A percentile compares a stretch with the other conserved stretches of the same genome.
These are phyloP conservation scores for Candida schatavii DNA, from an alignment of 805 yeast genomes.

Conservation along the genomic window DNA sequence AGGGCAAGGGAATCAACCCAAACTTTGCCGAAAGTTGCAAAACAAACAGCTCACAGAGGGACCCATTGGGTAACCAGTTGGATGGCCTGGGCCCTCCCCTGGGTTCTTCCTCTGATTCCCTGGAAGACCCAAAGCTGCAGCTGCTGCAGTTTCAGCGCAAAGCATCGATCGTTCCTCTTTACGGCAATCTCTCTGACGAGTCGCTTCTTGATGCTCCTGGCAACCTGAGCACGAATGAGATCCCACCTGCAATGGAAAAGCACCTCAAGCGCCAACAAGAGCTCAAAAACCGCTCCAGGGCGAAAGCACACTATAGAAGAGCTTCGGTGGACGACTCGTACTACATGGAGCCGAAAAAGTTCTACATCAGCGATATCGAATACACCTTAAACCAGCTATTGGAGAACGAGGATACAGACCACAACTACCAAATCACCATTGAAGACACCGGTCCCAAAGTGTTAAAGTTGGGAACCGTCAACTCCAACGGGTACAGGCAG, in stretches of 20 bases:
- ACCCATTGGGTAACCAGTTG: neutral
- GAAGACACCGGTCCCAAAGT: conserved; percentile 33
- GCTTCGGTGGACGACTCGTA: conserved; percentile 30
- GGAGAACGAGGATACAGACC: conserved; percentile 80
- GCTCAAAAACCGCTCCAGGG: neutral
- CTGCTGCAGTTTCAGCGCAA: conserved; percentile 9
- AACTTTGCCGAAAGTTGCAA: neutral
- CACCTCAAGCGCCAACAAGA: conserved; percentile 1
- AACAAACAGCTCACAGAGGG: neutral
- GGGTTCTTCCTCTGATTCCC: too few species aligned
- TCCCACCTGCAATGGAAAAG: neutral
- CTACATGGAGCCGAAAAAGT: conserved; percentile 40
- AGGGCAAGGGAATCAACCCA: neutral
- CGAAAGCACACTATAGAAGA: conserved; percentile 20
- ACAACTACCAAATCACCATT: conserved; percentile 61
- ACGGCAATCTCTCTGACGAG: conserved; percentile 14
- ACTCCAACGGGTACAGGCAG: conserved; percentile 76
- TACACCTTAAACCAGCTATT: conserved; percentile 66
- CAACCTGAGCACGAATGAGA: conserved; percentile 4
- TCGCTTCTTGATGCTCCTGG: conserved; percentile 5
- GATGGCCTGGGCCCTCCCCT: too few species aligned
- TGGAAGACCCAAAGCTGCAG: too few species aligned
- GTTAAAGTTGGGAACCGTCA: conserved; percentile 54
- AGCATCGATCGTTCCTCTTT: conserved; percentile 31
- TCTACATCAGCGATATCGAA: conserved; percentile 74